Evolutionary conservation across 179 eudicot genomes (phyloP), one percentile per base, ranked within the genome.

Genomic region (Corrigiola litoralis): DNA sequence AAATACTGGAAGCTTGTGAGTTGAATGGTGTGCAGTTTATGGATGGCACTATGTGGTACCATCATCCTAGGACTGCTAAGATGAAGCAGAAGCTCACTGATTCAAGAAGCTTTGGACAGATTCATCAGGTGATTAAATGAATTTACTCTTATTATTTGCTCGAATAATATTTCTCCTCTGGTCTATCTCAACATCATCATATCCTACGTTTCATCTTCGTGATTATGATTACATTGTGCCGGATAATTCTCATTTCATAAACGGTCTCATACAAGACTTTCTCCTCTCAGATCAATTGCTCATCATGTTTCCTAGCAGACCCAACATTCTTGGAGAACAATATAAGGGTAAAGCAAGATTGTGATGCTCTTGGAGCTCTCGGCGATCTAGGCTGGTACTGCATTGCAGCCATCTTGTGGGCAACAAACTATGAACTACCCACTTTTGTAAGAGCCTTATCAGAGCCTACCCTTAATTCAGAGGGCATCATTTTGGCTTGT

Each of bases 351-450:
- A 80, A 80, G 61, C 79, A 79, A 53, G 77, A 83, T 9, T 51
- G 82, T 53, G 82, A 83, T 57, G 54, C 81, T 34, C 75, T 80
- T 5, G 82, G 87, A 48, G 87, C 87, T 62, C 63, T 83, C 47
- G 87, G 87, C 27, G 87, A 83, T 61, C 55, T 79, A 14, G 87
- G 87, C 5, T 83, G 87, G 82, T 80, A 83, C 66, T 83, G 84
- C 82, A 77, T 83, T 49, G 81, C 79, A 59, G 80, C 66, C 61
- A 83, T 80, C 31, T 68, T 83, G 61, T 83, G 87, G 87, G 69
- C 77, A 64, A 68, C 71, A 65, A 69, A 83, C 55, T 54, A 67
- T 29, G 27, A 75, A 42, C 73, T 78, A 56, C 87, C 84, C 17
- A 73, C 71, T 24, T 72, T 60, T 21, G 84, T 80, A 3, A 71